Evolutionary conservation across 2,329 filamentous ascomycete genomes (phyloP), one percentile per base, ranked within the genome.

Genomic region (Chrysosporium queenslandicum): DNA sequence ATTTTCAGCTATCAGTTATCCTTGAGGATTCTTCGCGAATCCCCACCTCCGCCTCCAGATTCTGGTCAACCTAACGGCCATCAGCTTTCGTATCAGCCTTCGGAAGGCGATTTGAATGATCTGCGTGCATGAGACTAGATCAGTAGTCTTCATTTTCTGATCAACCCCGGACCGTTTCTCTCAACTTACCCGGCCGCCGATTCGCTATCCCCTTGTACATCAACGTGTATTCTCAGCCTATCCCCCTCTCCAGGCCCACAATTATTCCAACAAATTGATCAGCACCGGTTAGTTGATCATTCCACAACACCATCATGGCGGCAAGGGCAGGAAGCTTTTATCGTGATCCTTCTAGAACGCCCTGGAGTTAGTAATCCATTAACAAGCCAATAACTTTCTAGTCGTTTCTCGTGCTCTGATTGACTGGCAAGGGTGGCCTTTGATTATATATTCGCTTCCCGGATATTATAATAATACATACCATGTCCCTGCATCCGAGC

Each of bases 401-500:
- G 9, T 25, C 39, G 14, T 9, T 21, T 21, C 34, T 43, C 16
- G 36, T 34, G 47, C 36, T 50, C 12, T 16, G n/a, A 32, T 50
- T 50, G 25, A n/a, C n/a, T 32, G 36, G 34, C 36, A 30, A 14
- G 36, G 34, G 23, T 1, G 11, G 16, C 18, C 36, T 11, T 20
- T 34, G 3, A 12, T n/a, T 4, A 8, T 21, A 50, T 50, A 50
- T 50, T 50, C 48, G 48, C 48, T 50, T 50, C 48, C 48, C 48
- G 48, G 48, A 50, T 43, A 43, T 50, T 50, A 50, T 50, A 30
- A 50, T 42, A 50, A 34, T 20, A 50, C 32, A 41, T 20, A 40
- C 46, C 46, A 41, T 49, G 46, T 20, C 46, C 46, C 36, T 49
- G 46, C 46, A 49, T 40, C 46, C 46, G 46, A 49, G 37, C 36